Base-by-base conservation (phyloP, 2,329 filamentous ascomycete species). In the Juglanconis sp. region DNA sequence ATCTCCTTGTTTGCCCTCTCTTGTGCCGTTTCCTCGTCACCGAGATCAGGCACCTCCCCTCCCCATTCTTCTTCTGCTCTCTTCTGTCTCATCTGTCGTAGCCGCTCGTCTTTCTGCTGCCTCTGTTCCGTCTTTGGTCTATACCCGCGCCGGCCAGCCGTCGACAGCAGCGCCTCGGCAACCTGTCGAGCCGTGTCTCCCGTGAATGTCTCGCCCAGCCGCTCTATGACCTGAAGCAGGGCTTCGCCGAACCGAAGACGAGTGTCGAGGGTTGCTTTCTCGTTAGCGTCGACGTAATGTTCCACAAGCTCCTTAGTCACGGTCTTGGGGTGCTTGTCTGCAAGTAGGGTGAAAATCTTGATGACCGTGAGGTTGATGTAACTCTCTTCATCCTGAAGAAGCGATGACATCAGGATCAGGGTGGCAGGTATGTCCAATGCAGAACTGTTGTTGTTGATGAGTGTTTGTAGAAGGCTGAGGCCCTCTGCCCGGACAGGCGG, bases 361-460 rank as follows among this genome's bases (percentile, higher is more conserved):
- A 92, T 84, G 15, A 86, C 83, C n/a, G 85, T 81, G 3, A 88
- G 76, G 66, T 89, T 88, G 62, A 91, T 86, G 68, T 88, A 92
- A 59, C 90, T 87, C 59, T 92, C 89, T 5, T 80, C 76, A 53
- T 90, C 87, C 62, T 82, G 80, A 1, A 91, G 75, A 0, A 91
- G 77, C 9, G 82, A 84, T 1, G 86, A 85, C 56, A 91, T 76
- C 1, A 90, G 77, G 5, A 88, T 82, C 0, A 88, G 76, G 3
- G 86, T 77, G 1, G 86, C 81, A 0, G 85, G 84, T n/a, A 91
- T 80, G 67, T 92, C 88, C 15, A 92, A 70, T 9, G 87, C 76
- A 0, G 86, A 72, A 47, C 85, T 85, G 44, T 77, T 74, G 0
- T 80, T 71, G 31, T 77, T 65, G 44, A 92, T 81, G 8, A 92